Base-by-base conservation (phyloP, 169 alveolate species). In the Babesia bigemina region DNA sequence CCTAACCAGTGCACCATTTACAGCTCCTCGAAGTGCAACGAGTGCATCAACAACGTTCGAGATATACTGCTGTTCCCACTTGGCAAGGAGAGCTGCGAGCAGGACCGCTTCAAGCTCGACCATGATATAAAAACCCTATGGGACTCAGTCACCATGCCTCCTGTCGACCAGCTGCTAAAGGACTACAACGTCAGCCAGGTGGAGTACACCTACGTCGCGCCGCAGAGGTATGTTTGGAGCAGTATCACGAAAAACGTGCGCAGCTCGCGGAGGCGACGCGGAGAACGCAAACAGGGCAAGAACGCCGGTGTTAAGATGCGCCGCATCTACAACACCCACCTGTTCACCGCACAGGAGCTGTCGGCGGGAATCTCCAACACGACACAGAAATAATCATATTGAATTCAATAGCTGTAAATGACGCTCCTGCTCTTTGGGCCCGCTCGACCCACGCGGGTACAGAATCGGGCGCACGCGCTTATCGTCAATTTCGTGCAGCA, bases 281-380 rank as follows among this genome's bases (percentile, higher is more conserved):
- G 60, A 14, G 70, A 48, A 26, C 48, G 48, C 52, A 71, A 71
- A 24, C 73, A 63, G 45, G 36, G 26, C 36, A 42, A 42, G 57
- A 79, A 73, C 55, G 48, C 55, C 71, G 79, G 84, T 57, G 78
- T 74, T 60, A 89, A 89, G 63, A 84, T 89, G 81, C 82, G 93
- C 4, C 70, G 88, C 33, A 89, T 89, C 42, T 86, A 89, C 70
- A 89, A 89, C 72, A 89, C 93, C 10, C 93, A 89, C 73, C 76
- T 89, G 73, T 89, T 89, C 73, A 89, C 93, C 12, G 92, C 93
- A 19, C 92, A 89, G 60, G 93, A 89, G 47, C 76, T 89, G n/a
- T 66, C 87, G 55, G 83, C 63, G 19, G 91, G 58, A 13, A 71
- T 58, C 9, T 0, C 21, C 28, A 58, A 48, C 39, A 57, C 45